phyloP scores from a whole-genome alignment of 345 rosid genomes.

The Camelina hispida region DNA sequence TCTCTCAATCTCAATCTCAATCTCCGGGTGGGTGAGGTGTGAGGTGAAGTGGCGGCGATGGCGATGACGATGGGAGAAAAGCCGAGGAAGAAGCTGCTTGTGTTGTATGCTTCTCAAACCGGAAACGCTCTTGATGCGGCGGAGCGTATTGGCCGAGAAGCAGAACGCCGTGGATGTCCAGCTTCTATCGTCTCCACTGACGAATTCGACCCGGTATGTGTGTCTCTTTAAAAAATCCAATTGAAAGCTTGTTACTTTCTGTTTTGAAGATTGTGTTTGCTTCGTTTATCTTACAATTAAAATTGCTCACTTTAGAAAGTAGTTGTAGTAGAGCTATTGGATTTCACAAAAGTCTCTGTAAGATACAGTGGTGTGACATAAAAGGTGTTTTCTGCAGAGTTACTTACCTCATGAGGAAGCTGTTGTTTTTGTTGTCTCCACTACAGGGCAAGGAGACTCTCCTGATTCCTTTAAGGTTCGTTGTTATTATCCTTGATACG shows the following conservation, averaged over 20 bases:
- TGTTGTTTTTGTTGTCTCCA: conserved; percentile 82
- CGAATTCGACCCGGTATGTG: conserved; percentile 64
- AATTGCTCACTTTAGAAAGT: neutral
- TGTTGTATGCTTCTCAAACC: conserved; percentile 82
- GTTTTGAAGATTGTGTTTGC: neutral
- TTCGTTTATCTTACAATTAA: neutral
- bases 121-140: conserved; percentile 90
- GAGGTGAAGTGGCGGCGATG: neutral
- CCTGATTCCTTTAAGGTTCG: conserved; percentile 87
- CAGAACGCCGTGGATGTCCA: conserved; percentile 73
- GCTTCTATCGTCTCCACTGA: conserved; percentile 58
- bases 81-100: conserved; percentile 50
- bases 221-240: neutral
- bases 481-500: neutral
- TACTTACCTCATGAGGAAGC: conserved; percentile 59
- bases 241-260: conserved; percentile 21
- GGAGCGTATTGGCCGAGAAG: conserved; percentile 81
- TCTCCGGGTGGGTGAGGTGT: neutral
- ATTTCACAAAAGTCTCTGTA: neutral
- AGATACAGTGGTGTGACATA: too few species aligned
- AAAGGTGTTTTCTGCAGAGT: conserved; percentile 49
- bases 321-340: neutral
- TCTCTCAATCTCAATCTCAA: neutral
- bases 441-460: conserved; percentile 97
- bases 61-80: conserved; percentile 50